These are phyloP conservation scores for Megacollybia marginata DNA, from an alignment of 768 basidiomycete species.

Conservation along the genomic window DNA sequence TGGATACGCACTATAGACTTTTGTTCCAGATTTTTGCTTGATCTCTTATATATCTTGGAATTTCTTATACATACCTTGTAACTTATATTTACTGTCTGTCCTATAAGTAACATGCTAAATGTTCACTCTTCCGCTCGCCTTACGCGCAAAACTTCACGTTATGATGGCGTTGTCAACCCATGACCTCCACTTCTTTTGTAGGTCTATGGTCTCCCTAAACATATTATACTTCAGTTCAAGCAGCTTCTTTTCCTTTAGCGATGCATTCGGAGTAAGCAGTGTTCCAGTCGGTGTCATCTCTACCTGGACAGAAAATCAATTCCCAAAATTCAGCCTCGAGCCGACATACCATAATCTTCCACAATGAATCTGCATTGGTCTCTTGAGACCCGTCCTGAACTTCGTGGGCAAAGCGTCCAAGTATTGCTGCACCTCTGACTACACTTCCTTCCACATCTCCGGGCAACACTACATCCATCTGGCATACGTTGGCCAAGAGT, in stretches of 20 bases:
- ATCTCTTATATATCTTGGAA: too few species aligned
- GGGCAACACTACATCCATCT: slow-evolving; percentile 78
- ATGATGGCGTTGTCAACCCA: slow-evolving; percentile 58
- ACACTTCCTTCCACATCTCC: slow-evolving; percentile 47
- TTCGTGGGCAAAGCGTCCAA: slow-evolving; percentile 81
- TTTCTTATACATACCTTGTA: too few species aligned
- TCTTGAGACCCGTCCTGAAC: slow-evolving; percentile 24
- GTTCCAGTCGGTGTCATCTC: slow-evolving; percentile 89
- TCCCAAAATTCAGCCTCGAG: neutral
- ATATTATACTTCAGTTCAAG: slow-evolving; percentile 92
- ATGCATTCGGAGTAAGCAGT: slow-evolving; percentile 57
- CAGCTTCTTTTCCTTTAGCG: slow-evolving; percentile 59
- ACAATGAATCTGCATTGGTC: slow-evolving; percentile 60
- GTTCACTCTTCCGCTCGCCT: too few species aligned
- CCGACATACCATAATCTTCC: slow-evolving; percentile 78
- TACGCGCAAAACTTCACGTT: neutral
- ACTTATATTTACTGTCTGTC: too few species aligned
- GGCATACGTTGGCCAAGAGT: slow-evolving; percentile 80
- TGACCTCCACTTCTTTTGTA: slow-evolving; percentile 81
- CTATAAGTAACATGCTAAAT: too few species aligned
- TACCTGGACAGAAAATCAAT: slow-evolving; percentile 36
- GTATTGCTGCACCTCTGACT: slow-evolving; percentile 89
- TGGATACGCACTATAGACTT: too few species aligned
- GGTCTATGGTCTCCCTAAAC: slow-evolving; percentile 81
- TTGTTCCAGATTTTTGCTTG: too few species aligned